Base-by-base conservation (phyloP, 2,329 filamentous ascomycete species). In the Monosporascus sp. region DNA sequence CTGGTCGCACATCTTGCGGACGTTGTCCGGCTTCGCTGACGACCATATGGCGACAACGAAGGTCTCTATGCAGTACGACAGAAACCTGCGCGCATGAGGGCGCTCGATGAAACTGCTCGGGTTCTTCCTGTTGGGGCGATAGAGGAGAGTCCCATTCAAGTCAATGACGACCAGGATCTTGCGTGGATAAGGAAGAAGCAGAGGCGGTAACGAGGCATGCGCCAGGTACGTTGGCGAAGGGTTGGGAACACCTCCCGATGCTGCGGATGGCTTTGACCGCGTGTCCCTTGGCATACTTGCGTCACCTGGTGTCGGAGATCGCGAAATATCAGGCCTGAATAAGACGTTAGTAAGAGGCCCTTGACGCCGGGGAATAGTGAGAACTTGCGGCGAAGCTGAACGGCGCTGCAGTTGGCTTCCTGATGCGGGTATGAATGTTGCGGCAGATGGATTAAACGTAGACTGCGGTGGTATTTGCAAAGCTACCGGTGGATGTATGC, bases 21-120 rank as follows among this genome's bases (percentile, higher is more conserved):
- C 90, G 58, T 94, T 97, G 1, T 79, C 70, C 0, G 85, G 85
- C 20, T 79, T 81, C 0, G 93, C 91, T 6, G 90, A 96, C 1
- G 93, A 96, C 91, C 93, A 99, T 53, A 97, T 82, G 72, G 91
- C 90, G 31, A 96, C 87, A 50, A 77, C 76, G 73, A 95, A 93
- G 54, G 85, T 84, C 14, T 80, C 71, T 60, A 96, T 78, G 59
- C 92, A 81, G 68, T 91, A 90, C 27, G 78, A 65, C 3, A 97
- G 72, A 68, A 99, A 97, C 0, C 72, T 60, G 3, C 73, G 63
- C 1, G 94, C 79, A 58, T 85, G 78, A 0, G 89, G 89, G 1
- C 94, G 87, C 58, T 79, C 72, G 44, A 84, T 71, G 66, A 91
- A 89, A 43, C 69, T 67, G 9, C 75, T 78, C 3, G 77, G 75